Evolutionary conservation across 495 filamentous ascomycete species (phyloP), one percentile per base, ranked within the genome.

Genomic region (Penicillium angulare): DNA sequence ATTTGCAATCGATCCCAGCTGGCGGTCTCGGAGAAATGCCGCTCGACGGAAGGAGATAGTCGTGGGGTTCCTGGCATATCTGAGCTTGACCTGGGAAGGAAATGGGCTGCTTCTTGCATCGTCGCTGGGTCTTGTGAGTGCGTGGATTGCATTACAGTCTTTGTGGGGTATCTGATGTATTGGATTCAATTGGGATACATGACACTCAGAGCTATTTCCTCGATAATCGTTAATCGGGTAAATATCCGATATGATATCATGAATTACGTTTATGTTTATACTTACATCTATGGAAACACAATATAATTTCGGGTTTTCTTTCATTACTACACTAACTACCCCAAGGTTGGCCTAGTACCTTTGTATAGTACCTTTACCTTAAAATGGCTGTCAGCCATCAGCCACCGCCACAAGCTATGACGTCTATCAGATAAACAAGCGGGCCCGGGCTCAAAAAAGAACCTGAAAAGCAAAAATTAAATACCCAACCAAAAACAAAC

Each of bases 61-160:
- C n/a, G 79, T 84, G 8, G 84, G 83, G 33, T 51, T 76, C 13
- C 45, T 75, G 21, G 75, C 80, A 7, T 86, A 84, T 68, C 53
- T 86, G 24, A 72, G 64, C 0, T 57, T 79, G 60, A 87, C 84
- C n/a, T 78, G 79, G 78, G 81, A 84, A 62, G 83, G 83, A 7
- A 76, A 74, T 24, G 66, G 68, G 23, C 52, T 80, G 45, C 33
- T 83, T 47, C 50, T 83, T 36, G 76, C 71, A 7, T 59, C 71
- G 15, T 32, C 63, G 13, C 40, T 79, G 16, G 76, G 75, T 5
- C 44, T 73, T 13, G 13, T 77, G 1, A 75, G 76, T 9, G 75
- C 67, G 33, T 80, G 78, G 75, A 55, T 72, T 46, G 63, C 74
- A 31, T 59, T 78, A 55, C 64, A 66, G 48, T 70, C 68, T 33